Percentiles rank a stretch among this genome's conserved stretches.
These are phyloP conservation scores for Boletus subcaerulescens DNA, from an alignment of 768 basidiomycete species.

Conservation along the genomic window DNA sequence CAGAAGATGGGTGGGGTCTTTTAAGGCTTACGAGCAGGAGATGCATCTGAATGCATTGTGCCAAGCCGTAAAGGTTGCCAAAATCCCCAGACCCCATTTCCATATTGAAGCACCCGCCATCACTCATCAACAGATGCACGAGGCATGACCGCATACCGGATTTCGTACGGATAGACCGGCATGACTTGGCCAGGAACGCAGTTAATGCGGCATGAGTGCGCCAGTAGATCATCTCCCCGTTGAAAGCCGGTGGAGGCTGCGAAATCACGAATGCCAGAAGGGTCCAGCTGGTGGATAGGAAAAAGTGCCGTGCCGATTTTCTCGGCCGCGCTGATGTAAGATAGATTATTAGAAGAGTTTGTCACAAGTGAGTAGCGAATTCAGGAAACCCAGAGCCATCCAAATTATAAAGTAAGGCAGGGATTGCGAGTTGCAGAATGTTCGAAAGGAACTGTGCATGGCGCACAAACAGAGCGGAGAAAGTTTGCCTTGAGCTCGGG, in stretches of 20 bases:
- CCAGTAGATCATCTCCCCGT: neutral
- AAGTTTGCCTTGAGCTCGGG: conserved; percentile 2
- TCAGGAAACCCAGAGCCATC: neutral
- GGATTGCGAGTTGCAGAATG: conserved; percentile 1
- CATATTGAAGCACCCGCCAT: conserved; percentile 15
- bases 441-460: conserved; percentile 4
- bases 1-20: neutral
- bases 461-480: neutral
- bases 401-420: conserved; percentile 3
- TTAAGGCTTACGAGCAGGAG: conserved; percentile 3
- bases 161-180: conserved; percentile 1
- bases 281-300: neutral
- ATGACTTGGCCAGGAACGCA: neutral
- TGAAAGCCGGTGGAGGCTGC: neutral
- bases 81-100: conserved; percentile 15
- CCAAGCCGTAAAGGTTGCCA: conserved; percentile 14
- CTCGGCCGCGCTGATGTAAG: conserved; percentile 1
- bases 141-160: conserved; percentile 18
- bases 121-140: conserved; percentile 20
- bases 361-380: conserved; percentile 2
- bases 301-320: neutral
- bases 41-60: conserved; percentile 2
- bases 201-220: conserved; percentile 6
- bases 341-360: neutral
- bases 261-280: neutral